Percentiles rank a stretch among this genome's conserved stretches.
Evolutionary conservation across 2,329 filamentous ascomycete species (phyloP).

Genomic region (Aspergillus eucalypticola): DNA sequence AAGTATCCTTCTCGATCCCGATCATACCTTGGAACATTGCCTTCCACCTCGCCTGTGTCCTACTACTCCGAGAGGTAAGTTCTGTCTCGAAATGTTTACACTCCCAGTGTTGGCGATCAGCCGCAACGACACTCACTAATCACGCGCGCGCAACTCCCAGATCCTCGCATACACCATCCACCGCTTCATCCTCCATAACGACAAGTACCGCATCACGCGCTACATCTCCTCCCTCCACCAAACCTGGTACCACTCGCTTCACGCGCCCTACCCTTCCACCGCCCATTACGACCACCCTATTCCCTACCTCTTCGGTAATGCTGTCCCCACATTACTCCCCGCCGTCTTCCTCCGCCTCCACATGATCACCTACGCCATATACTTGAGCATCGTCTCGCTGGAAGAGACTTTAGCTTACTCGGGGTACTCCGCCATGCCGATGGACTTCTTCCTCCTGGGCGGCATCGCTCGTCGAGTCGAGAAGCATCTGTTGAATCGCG

Average conservation of each 20-base stretch:
- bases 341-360: conserved; percentile 61
- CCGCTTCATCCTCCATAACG: conserved; percentile 68
- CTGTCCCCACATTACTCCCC: conserved; percentile 59
- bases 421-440: conserved; percentile 60
- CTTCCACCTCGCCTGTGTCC: conserved; percentile 55
- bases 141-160: conserved; percentile 17
- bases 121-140: not conserved
- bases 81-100: not conserved
- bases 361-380: conserved; percentile 60
- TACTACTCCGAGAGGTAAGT: conserved; percentile 60
- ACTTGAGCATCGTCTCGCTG: conserved; percentile 56
- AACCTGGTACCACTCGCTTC: conserved; percentile 58
- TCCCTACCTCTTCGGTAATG: conserved; percentile 55
- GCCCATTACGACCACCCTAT: conserved; percentile 63
- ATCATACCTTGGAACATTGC: conserved; percentile 63
- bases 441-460: conserved; percentile 55
- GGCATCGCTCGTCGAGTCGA: conserved; percentile 61
- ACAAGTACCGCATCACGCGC: conserved; percentile 13
- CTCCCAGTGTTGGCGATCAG: not conserved
- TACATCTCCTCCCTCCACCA: conserved; percentile 56
- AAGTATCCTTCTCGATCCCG: conserved; percentile 60
- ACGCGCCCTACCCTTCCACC: conserved; percentile 56
- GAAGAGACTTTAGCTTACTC: conserved; percentile 63
- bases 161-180: conserved; percentile 66
- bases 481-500: conserved; percentile 53